Evolutionary conservation across 768 basidiomycete species (phyloP), one percentile per base, ranked within the genome.

Genomic region (Inosperma sp.): DNA sequence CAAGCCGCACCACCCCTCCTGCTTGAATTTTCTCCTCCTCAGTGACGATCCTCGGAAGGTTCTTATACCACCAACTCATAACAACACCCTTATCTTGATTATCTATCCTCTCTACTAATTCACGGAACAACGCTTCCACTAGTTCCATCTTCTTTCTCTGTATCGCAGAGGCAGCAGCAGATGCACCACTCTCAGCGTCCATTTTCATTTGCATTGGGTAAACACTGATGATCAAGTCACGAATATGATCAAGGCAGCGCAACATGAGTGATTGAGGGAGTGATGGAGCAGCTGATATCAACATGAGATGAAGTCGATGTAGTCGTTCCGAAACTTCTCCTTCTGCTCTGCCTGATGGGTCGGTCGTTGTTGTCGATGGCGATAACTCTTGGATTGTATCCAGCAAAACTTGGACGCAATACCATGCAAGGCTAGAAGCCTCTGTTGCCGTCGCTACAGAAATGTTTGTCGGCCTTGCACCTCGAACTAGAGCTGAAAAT

Each of bases 61-160:
- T 46, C 55, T 19, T 55, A 61, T 81, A 76, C 88, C 88, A 91
- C 88, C 88, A 91, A 37, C 66, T 69, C 66, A 90, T 76, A 34
- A 68, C 80, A 53, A 73, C 73, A 61, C 79, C 81, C 68, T 84
- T 88, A 69, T 86, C 84, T 35, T 71, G 70, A 61, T 89, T 86
- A 12, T 83, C 85, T 2, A 84, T 77, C 35, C 71, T 74, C 60
- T 81, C 79, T 58, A 79, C 65, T 27, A 91, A 75, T 64, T 87
- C 84, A 34, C 67, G 70, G 65, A 84, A 84, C 36, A 86, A 62
- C 5, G 79, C 79, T 35, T 80, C 68, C 14, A 77, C 69, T 22
- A 90, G 67, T 52, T 81, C 80, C 51, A 64, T 57, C 61, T 65
- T 62, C 62, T 65, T 56, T 40, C 48, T 59, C 30, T 54, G 56